Conservation (phyloP, 495 filamentous ascomycete genomes). For the Copromyces sp. region DNA sequence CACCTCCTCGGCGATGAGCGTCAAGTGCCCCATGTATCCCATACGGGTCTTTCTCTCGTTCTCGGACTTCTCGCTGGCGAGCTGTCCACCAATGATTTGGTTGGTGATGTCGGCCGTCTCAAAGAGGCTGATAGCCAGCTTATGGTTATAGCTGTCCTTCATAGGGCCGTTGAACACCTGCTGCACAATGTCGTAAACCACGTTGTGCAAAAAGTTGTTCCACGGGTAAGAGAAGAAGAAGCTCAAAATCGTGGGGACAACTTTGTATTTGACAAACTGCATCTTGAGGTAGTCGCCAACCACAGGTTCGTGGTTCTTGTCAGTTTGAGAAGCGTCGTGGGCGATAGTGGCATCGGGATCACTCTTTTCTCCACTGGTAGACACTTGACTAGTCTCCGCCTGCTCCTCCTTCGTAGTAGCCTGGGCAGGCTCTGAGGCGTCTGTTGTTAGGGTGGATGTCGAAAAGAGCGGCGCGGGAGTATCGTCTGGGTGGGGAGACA, state of each 20-base stretch:
- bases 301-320: slow-evolving; percentile 48
- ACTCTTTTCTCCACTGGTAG: slow-evolving; percentile 7
- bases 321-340: slow-evolving; percentile 1
- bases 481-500: slow-evolving; percentile 53
- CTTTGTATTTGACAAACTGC: slow-evolving; percentile 86
- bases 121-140: slow-evolving; percentile 87
- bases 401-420: neutral
- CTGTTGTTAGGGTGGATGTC: neutral
- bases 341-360: slow-evolving; percentile 7
- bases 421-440: neutral
- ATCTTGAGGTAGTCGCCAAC: slow-evolving; percentile 97
- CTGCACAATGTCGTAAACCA: slow-evolving; percentile 98
- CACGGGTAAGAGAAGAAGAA: slow-evolving; percentile 99
- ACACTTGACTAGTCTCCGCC: slow-evolving; percentile 10
- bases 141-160: slow-evolving; percentile 89
- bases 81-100: slow-evolving; percentile 84
- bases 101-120: slow-evolving; percentile 82
- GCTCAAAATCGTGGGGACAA: slow-evolving; percentile 92
- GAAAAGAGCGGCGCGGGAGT: slow-evolving; percentile 59
- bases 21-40: slow-evolving; percentile 98
- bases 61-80: slow-evolving; percentile 75
- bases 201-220: slow-evolving; percentile 99
- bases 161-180: slow-evolving; percentile 99
- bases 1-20: slow-evolving; percentile 94
- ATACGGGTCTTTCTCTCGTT: slow-evolving; percentile 74